Evolutionary conservation across 352 stramenopile species (phyloP), one percentile per base, ranked within the genome.

Genomic region (Globisporangium cystogenes): DNA sequence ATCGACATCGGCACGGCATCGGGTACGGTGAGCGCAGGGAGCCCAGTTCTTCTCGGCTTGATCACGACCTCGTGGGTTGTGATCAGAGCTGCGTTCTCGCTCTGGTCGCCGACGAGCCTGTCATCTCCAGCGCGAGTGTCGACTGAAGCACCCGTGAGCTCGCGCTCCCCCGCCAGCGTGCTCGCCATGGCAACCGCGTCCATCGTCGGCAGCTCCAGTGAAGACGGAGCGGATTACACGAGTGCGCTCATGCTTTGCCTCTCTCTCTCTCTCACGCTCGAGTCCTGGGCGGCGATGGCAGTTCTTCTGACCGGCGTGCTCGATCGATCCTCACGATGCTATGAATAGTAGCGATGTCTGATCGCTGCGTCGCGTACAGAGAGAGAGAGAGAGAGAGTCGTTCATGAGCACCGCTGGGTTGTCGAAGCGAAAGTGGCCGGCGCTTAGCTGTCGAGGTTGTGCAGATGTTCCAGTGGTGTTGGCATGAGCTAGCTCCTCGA

Each of bases 21-120:
- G 4, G 43, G 23, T 2, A 53, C 43, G 24, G 18, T 15, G 8
- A 61, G 41, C 29, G 37, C 21, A 6, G 55, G 29, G 3, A 61
- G 24, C 4, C 11, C 15, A 6, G 43, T 23, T 8, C 21, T 10
- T 7, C 29, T 49, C 16, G 47, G 46, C 21, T 61, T 33, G 39
- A 40, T 55, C 24, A 45, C 47, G 33, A 55, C 18, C 0, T 48
- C 35, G 11, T 52, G 35, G 0, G 20, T 26, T 4, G 16, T 27
- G 27, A 18, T n/a, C 27, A 10, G 18, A 5, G 18, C 18, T 1
- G 8, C 5, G 37, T 43, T 14, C 20, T 26, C 11, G 16, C 18
- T 44, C 12, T 27, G n/a, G 31, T 48, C n/a, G 0, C 7, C 40
- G 18, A 7, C n/a, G n/a, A 18, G n/a, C 4, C 4, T 16, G n/a